Evolutionary conservation across 805 yeast species (phyloP), one percentile per base, ranked within the genome.

Genomic region (Cyberlindnera mrakii): DNA sequence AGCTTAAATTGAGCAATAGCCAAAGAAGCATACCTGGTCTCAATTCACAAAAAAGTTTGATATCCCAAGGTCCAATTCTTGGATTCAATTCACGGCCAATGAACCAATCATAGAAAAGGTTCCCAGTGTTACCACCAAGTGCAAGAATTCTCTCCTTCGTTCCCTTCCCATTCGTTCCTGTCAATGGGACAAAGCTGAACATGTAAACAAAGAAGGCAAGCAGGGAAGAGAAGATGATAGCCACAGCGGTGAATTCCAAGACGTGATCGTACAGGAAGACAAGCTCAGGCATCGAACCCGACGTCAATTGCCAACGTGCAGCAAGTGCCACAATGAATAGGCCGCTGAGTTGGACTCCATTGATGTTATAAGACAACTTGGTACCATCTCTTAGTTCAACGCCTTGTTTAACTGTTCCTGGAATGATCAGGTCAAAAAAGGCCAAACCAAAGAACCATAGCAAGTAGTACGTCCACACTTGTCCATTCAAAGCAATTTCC

Each of bases 51-150:
- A 85, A 93, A 53, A 89, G 64, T 66, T 93, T 93, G 62, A 93
- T 79, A 60, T 93, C 99, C 72, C 90, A 78, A 0, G 74, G 57
- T 1, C 95, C 93, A 45, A 86, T 68, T 53, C 98, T 74, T 23
- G 98, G 99, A 61, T 93, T 93, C 58, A 93, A 71, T 65, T 91
- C 98, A 47, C 99, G 79, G 27, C 99, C 99, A 59, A 93, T 89
- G 59, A 89, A 93, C 97, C 96, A 90, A 58, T 93, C 96, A 59
- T 85, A 91, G 9, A 91, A 53, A 0, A 64, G 52, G 51, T 76
- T 80, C 0, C 87, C 85, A 0, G 95, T 72, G 65, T 91, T 91
- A 3, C 99, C 99, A 36, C 93, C 93, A 33, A 75, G 62, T 0
- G 97, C 90, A 41, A 93, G 70, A 33, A 93, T 78, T 50, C 85